Evolutionary conservation across 2,329 filamentous ascomycete genomes (phyloP).

Genomic region (Pseudogymnoascus sp.): DNA sequence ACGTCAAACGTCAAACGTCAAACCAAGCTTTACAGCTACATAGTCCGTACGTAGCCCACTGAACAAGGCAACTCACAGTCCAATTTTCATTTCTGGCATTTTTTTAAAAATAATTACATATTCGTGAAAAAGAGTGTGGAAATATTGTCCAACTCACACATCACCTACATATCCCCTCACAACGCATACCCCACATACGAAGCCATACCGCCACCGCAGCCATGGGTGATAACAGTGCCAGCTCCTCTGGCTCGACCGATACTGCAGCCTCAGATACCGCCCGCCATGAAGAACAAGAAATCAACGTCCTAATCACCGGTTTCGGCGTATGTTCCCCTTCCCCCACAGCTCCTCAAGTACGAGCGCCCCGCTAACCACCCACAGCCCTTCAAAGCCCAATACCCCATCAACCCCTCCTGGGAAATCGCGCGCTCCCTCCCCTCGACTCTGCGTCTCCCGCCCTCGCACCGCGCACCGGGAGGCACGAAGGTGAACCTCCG

Average conservation of each 20-base stretch:
- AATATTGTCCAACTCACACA: neutral
- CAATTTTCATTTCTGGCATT: neutral
- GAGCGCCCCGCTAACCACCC: neutral
- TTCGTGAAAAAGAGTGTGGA: no score
- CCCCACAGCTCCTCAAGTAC: neutral
- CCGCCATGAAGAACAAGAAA: constrained; percentile 33
- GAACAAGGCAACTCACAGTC: neutral
- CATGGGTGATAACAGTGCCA: neutral
- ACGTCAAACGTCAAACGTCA: neutral
- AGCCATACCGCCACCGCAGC: neutral
- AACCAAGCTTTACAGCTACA: neutral
- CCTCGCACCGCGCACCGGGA: constrained; percentile 18
- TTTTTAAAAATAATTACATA: no score
- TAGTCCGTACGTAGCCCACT: neutral
- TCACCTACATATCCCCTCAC: neutral
- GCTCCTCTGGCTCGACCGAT: neutral
- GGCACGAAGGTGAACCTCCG: constrained; percentile 37
- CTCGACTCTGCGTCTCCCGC: constrained; percentile 45
- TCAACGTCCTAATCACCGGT: constrained; percentile 53
- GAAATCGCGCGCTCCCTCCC: constrained; percentile 67
- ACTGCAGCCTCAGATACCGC: neutral
- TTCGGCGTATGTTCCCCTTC: constrained; percentile 43
- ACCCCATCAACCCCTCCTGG: constrained; percentile 71
- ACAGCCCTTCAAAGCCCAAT: constrained; percentile 67
- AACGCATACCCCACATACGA: neutral